Percentiles rank a stretch among this genome's conserved stretches.
Conservation (phyloP, 345 rosid genomes). For the Pistacia vera region DNA sequence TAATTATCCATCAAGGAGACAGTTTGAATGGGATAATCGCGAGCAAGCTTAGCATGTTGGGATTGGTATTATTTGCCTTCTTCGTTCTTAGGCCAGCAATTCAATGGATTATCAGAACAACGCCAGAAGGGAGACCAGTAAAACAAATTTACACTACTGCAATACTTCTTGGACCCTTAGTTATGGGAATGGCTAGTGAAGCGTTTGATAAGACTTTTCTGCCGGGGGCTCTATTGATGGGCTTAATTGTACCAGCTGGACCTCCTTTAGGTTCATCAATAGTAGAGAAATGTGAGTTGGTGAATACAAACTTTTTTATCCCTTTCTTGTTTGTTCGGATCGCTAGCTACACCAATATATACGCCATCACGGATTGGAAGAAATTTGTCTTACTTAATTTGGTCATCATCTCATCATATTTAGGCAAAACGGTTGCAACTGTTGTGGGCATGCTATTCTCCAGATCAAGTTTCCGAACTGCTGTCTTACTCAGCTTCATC, state of each 20-base stretch:
- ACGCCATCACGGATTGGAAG: not conserved
- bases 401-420: not conserved
- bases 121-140: constrained; percentile 30
- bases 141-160: not conserved
- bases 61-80: not conserved
- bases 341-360: constrained; percentile 14
- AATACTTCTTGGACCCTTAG: constrained; percentile 13
- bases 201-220: not conserved
- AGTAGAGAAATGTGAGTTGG: constrained; percentile 24
- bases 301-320: constrained; percentile 27
- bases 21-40: not conserved
- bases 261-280: constrained; percentile 33
- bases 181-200: constrained; percentile 12
- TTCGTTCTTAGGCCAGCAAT: constrained; percentile 16
- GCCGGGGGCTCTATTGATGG: constrained; percentile 20
- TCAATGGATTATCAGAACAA: constrained; percentile 2
- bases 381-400: not conserved
- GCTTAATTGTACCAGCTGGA: constrained; percentile 33
- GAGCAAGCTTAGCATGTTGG: constrained; percentile 14
- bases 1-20: not conserved
- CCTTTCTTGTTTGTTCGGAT: constrained; percentile 26
- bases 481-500: constrained; percentile 23
- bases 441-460: not conserved
- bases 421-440: constrained; percentile 17
- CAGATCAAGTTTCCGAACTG: constrained; percentile 11